A percentile compares a stretch with the other conserved stretches of the same genome.
Conservation (phyloP, 1,284 basidiomycete genomes). For the Afroboletus lepidellus region DNA sequence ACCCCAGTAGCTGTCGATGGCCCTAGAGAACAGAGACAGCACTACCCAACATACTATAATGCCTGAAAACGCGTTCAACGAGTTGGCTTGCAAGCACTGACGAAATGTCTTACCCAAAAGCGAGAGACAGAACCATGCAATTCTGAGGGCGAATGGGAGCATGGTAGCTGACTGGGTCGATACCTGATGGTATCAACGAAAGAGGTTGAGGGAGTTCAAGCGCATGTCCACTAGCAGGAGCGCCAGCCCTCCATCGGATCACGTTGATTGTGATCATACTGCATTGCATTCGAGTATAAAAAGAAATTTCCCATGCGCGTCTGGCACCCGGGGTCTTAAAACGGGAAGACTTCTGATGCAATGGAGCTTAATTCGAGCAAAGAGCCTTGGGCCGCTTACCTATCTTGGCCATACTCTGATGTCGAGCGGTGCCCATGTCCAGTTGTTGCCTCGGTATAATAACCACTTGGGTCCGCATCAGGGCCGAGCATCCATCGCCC, state of each 20-base stretch:
- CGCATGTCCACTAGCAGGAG: neutral
- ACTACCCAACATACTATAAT: conserved; percentile 26
- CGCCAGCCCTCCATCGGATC: neutral
- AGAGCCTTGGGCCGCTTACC: neutral
- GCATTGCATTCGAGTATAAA: conserved; percentile 1
- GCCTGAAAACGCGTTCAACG: conserved; percentile 14
- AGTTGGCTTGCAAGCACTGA: neutral
- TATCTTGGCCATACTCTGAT: neutral
- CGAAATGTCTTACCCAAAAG: conserved; percentile 16
- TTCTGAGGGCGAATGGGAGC: conserved; percentile 31
- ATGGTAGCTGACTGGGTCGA: conserved; percentile 10
- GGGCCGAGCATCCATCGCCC: no score
- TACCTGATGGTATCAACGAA: neutral
- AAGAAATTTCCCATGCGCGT: conserved; percentile 11
- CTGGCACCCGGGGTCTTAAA: neutral
- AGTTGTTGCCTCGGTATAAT: no score
- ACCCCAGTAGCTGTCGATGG: conserved; percentile 23
- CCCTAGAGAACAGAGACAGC: conserved; percentile 20
- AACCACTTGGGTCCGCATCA: no score
- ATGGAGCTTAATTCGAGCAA: neutral
- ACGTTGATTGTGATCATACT: neutral
- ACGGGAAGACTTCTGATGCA: neutral
- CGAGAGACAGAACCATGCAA: conserved; percentile 28
- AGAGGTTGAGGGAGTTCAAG: neutral
- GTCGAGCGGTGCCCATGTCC: no score